Evolutionary conservation across 768 basidiomycete species (phyloP), one percentile per base, ranked within the genome.

Genomic region (Trametes villosa): DNA sequence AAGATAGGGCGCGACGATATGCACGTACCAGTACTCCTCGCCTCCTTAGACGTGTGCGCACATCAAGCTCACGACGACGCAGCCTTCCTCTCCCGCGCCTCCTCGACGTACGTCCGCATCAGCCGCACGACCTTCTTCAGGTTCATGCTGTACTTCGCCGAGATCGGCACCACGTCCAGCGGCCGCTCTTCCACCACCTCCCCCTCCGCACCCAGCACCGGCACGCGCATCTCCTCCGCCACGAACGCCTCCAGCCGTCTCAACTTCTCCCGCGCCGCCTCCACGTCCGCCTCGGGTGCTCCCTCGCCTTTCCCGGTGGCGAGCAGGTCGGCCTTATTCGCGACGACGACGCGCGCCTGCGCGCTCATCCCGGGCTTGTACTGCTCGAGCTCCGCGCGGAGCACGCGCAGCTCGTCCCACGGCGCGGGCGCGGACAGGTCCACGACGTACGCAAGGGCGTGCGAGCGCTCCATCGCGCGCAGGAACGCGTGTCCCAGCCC

Each of bases 401-500:
- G 78, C 12, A 89, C 80, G 4, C 75, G 68, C 26, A 98, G 79
- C 53, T 94, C 94, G 15, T 88, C 84, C 83, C 88, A 90, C 0
- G 96, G 94, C 22, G 81, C 81, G 1, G 86, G 79, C 1, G 79
- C 78, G 3, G 89, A 86, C 7, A 99, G 77, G 72, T 98, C 97
- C 31, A 99, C 89, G 52, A 98, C 94, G 70, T 96, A 98, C 3
- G 86, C 91, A 7, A 98, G 84, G 8, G 91, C 92, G 30, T 88
- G 85, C 13, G 94, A 94, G 6, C 97, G 87, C 70, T 98, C 96
- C 73, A 98, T 92, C 1, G 93, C 89, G 13, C 94, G 86, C 29
- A 99, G 75, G 79, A 98, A 98, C 1, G 91, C 89, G 74, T 98
- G 94, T 0, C 96, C 97, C 2, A 98, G 83, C 4, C 96, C 97